These are phyloP conservation scores for Epichloe festucae DNA, from an alignment of 2,329 filamentous ascomycete species.

Conservation along the genomic window DNA sequence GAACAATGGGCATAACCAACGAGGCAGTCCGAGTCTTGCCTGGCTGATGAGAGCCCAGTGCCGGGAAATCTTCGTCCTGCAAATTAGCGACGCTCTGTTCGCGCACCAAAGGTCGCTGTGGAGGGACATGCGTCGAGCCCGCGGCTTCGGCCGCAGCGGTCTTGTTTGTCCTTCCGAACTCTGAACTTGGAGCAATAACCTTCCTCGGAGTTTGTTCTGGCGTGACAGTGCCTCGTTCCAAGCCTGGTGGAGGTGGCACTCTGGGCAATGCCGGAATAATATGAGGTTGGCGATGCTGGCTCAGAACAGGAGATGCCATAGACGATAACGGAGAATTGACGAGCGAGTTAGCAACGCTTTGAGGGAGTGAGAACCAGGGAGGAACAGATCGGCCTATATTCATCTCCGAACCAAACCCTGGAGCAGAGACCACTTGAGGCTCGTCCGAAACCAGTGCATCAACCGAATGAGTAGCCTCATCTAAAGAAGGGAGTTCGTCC, in stretches of 20 bases:
- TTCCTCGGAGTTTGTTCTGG: slow-evolving; percentile 23
- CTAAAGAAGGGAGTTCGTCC: slow-evolving; percentile 47
- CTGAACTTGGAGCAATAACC: slow-evolving; percentile 12
- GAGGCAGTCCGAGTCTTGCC: slow-evolving; percentile 20
- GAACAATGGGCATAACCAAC: slow-evolving; percentile 21
- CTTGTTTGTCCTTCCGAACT: slow-evolving; percentile 32
- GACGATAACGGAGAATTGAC: slow-evolving; percentile 4
- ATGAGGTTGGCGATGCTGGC: slow-evolving; percentile 10
- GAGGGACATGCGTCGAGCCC: slow-evolving; percentile 32
- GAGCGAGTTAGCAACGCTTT: slow-evolving; percentile 1
- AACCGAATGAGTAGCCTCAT: slow-evolving; percentile 49
- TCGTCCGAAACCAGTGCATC: slow-evolving; percentile 57
- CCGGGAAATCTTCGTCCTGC: slow-evolving; percentile 51
- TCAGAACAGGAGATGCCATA: slow-evolving; percentile 11
- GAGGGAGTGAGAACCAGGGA: slow-evolving; percentile 17
- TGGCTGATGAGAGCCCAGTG: slow-evolving; percentile 34
- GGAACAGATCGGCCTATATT: slow-evolving; percentile 16
- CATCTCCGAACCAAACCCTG: not conserved
- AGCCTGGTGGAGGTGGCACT: slow-evolving; percentile 12
- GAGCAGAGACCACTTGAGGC: slow-evolving; percentile 9
- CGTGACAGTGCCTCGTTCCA: slow-evolving; percentile 15
- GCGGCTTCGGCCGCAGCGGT: slow-evolving; percentile 31
- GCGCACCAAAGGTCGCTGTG: slow-evolving; percentile 20
- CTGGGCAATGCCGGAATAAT: slow-evolving; percentile 16
- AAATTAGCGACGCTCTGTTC: slow-evolving; percentile 19